phyloP scores from a whole-genome alignment of 257 asterid genomes.

The Salvia hispanica region DNA sequence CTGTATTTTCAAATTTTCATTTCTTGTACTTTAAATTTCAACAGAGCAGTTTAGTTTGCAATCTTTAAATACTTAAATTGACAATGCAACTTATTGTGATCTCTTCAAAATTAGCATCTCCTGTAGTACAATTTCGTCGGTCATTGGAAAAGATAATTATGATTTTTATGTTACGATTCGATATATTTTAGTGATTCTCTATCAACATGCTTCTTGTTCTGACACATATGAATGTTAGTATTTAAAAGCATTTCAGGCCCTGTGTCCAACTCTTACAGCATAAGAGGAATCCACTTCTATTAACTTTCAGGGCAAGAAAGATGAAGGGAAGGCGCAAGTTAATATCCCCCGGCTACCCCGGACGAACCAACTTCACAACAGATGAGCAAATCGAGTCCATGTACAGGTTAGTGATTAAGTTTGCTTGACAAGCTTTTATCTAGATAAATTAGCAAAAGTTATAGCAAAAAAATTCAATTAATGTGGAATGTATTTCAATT shows the following conservation, averaged over 20 bases:
- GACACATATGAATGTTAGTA: no score
- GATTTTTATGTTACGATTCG: background rate
- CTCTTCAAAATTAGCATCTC: constrained; percentile 62
- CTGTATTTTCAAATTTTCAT: background rate
- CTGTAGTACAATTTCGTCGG: constrained; percentile 66
- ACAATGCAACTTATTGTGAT: constrained; percentile 62
- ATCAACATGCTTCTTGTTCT: no score
- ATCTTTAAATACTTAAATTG: constrained; percentile 51
- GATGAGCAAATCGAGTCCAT: constrained; percentile 67
- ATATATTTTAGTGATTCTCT: background rate
- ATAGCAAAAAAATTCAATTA: constrained; percentile 3
- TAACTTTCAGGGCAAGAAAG: constrained; percentile 47
- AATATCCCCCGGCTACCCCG: constrained; percentile 42
- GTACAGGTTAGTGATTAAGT: constrained; percentile 61
- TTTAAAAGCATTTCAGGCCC: constrained; percentile 41
- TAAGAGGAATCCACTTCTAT: constrained; percentile 47
- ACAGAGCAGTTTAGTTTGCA: constrained; percentile 38
- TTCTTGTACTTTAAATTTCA: background rate
- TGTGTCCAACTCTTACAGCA: constrained; percentile 52
- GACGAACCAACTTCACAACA: constrained; percentile 57
- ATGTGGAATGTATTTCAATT: background rate
- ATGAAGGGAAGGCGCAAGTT: constrained; percentile 48
- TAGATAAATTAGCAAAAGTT: constrained; percentile 2
- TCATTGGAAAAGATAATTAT: constrained; percentile 63
- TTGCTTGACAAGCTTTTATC: constrained; percentile 18